Conservation (phyloP, 2,329 filamentous ascomycete species). For the Exserohilum rostratum region DNA sequence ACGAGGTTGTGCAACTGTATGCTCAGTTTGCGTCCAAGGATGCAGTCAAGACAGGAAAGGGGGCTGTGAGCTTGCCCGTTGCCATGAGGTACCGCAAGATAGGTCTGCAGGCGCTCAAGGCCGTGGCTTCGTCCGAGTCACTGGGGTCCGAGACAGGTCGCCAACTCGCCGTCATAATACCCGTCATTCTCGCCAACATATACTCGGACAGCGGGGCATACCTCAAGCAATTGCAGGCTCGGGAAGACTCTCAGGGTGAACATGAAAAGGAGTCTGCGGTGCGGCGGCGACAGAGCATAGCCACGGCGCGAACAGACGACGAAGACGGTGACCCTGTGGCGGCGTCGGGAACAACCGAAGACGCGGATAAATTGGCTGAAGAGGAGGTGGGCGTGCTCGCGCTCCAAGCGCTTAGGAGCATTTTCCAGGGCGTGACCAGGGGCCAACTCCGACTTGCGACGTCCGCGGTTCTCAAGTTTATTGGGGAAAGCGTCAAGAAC, state of each 20-base stretch:
- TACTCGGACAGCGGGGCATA: conserved; percentile 76
- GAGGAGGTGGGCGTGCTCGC: conserved; percentile 86
- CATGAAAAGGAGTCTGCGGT: conserved; percentile 67
- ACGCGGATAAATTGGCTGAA: conserved; percentile 88
- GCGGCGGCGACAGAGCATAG: conserved; percentile 76
- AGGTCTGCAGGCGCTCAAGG: conserved; percentile 74
- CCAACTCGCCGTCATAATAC: conserved; percentile 79
- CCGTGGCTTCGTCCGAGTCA: conserved; percentile 78
- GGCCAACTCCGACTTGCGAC: conserved; percentile 82
- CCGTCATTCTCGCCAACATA: conserved; percentile 84
- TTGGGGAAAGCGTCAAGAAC: conserved; percentile 52
- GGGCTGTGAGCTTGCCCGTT: conserved; percentile 70
- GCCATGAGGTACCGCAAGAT: conserved; percentile 66
- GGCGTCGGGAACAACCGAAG: conserved; percentile 79
- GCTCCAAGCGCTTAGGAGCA: conserved; percentile 82
- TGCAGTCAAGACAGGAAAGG: conserved; percentile 47
- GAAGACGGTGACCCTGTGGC: conserved; percentile 69
- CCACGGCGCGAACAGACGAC: conserved; percentile 75
- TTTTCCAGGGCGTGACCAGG: conserved; percentile 82
- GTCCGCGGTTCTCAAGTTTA: conserved; percentile 73
- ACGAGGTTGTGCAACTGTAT: conserved; percentile 80
- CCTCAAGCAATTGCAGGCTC: conserved; percentile 70
- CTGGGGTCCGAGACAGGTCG: conserved; percentile 75
- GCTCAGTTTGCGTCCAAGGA: conserved; percentile 77
- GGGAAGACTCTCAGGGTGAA: conserved; percentile 71